Base-by-base conservation (phyloP, 257 asterid genomes). In the Solanum habrochaites region DNA sequence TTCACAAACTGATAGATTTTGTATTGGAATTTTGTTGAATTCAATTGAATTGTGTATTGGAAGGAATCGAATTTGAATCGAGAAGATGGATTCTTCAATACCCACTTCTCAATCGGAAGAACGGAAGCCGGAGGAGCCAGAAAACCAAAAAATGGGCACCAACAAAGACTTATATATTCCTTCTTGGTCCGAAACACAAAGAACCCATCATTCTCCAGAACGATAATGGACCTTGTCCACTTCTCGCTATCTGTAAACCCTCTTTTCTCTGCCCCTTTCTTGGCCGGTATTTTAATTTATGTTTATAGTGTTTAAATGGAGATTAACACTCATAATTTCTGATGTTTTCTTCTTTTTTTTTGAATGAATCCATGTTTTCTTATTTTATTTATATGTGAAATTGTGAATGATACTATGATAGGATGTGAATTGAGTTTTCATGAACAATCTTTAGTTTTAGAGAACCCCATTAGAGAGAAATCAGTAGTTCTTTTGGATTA, bases 161-260 rank as follows among this genome's bases (percentile, higher is more conserved):
- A 91, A 94, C 94, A 11, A 97, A 97, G 89, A 90, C 93, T n/a
- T n/a, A n/a, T n/a, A n/a, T 70, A 89, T 97, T 72, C 98, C 66
- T 97, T 97, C 91, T 77, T 96, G 31, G 99, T 99, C 70, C 90
- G 99, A 69, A 93, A 93, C 27, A 88, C 96, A n/a, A n/a, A n/a
- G n/a, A n/a, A 66, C 97, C 98, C 7, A 92, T 96, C 86, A 90
- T 97, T 88, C 98, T 97, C 64, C 99, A 97, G 86, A 95, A 96
- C 88, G 98, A 97, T 69, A 97, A 97, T 91, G 99, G 99, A 58
- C 99, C 99, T 18, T 97, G 99, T 89, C 99, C 99, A 89, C 99
- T 97, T 85, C 98, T 97, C 66, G 98, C 99, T 32, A 94, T 97
- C 88, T 97, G 99, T 95, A 94, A 90, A 31, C 6, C 37, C 39